These are phyloP conservation scores for Suillus alpinus DNA, from an alignment of 768 basidiomycete species.

Conservation along the genomic window DNA sequence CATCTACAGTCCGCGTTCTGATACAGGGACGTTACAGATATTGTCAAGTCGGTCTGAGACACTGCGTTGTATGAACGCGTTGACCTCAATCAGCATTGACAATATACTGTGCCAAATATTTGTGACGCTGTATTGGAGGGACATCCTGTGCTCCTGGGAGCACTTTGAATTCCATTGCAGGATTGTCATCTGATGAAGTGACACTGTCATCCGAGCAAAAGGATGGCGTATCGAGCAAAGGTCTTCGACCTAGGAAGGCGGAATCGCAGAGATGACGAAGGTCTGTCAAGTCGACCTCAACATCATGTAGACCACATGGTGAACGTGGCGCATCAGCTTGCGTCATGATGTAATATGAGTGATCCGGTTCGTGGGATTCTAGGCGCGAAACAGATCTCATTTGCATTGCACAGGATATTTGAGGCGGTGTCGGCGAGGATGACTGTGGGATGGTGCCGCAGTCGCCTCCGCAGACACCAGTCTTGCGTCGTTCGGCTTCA, in stretches of 20 bases:
- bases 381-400: neutral
- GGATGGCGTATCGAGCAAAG: neutral
- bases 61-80: neutral
- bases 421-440: too few relatives aligned
- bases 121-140: neutral
- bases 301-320: neutral
- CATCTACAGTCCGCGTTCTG: neutral
- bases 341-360: neutral
- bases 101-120: neutral
- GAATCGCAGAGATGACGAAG: neutral
- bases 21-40: neutral
- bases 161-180: neutral
- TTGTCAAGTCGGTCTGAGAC: neutral
- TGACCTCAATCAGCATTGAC: neutral
- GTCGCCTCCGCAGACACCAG: neutral
- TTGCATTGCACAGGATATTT: neutral
- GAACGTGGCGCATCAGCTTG: neutral
- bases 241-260: neutral
- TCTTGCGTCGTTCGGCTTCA: neutral
- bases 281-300: neutral
- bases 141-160: neutral
- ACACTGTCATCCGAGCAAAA: neutral
- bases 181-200: neutral
- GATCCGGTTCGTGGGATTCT: neutral
- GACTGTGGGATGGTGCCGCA: neutral